These are phyloP conservation scores for Hypoxylon lienhwacheense DNA, from an alignment of 495 filamentous ascomycete genomes.

Conservation along the genomic window DNA sequence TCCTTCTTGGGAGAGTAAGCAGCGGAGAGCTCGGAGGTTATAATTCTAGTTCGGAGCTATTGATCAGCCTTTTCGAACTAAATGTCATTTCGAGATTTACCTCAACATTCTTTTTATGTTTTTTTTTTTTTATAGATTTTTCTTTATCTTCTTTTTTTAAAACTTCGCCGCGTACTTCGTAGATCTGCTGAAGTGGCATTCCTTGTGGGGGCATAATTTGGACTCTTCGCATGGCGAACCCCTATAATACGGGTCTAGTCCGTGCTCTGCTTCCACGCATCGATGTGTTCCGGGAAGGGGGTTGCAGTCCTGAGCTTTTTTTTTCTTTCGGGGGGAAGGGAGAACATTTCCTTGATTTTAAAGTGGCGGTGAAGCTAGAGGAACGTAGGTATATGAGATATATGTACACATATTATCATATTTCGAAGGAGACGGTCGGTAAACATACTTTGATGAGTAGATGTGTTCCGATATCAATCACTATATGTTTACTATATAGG, in stretches of 20 bases:
- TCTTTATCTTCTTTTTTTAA: not conserved
- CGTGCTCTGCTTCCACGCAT: conserved; percentile 22
- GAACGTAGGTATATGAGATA: not conserved
- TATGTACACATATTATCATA: no score
- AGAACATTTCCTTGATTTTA: no score
- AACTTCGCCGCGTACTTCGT: conserved; percentile 1
- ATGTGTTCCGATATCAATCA: no score
- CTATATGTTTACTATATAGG: no score
- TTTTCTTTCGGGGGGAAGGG: not conserved
- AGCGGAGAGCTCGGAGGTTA: conserved; percentile 25
- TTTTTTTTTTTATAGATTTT: not conserved
- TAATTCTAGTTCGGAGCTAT: conserved; percentile 26
- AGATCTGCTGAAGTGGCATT: conserved; percentile 25
- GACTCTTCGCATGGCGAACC: conserved; percentile 11
- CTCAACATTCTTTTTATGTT: not conserved
- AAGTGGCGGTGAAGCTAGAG: conserved; percentile 25
- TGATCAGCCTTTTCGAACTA: not conserved
- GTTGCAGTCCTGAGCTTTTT: not conserved
- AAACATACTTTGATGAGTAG: conserved; percentile 6
- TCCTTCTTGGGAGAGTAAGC: conserved; percentile 29
- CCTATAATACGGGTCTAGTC: conserved; percentile 26
- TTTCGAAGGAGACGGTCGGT: no score
- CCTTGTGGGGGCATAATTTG: conserved; percentile 24
- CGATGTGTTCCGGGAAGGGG: not conserved
- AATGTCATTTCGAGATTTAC: conserved; percentile 1